phyloP scores from a whole-genome alignment of 139 green algal genomes.

The Asterochloris erici region DNA sequence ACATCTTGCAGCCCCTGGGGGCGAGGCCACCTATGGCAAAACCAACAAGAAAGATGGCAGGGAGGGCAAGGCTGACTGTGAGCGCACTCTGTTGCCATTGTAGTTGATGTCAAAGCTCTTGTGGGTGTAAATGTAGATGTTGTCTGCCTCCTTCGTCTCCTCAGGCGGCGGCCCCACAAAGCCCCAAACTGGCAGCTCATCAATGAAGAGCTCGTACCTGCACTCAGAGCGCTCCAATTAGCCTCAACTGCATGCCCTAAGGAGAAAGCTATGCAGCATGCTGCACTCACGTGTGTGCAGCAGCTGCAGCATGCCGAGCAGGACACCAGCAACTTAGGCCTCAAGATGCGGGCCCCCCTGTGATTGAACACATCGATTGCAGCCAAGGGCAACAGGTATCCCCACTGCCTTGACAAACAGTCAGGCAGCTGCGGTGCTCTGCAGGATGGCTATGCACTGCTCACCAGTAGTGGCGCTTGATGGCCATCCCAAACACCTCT shows the following conservation, averaged over 20 bases:
- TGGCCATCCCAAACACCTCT: slow-evolving; percentile 69
- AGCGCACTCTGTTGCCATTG: slow-evolving; percentile 79
- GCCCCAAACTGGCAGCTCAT: slow-evolving; percentile 93
- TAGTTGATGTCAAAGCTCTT: slow-evolving; percentile 91
- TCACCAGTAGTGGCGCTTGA: slow-evolving; percentile 78
- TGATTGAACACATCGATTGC: too few species aligned
- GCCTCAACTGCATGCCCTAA: too few species aligned
- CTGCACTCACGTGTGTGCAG: too few species aligned
- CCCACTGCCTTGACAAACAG: neutral
- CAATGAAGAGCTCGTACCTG: slow-evolving; percentile 94
- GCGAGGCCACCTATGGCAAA: too few species aligned
- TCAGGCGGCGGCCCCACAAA: slow-evolving; percentile 76
- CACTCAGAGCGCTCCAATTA: neutral
- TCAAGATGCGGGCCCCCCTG: too few species aligned
- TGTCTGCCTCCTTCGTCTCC: slow-evolving; percentile 37
- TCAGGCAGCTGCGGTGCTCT: neutral
- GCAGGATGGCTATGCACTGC: neutral
- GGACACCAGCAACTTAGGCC: too few species aligned
- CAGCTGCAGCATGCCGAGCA: too few species aligned
- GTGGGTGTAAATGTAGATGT: slow-evolving; percentile 90
- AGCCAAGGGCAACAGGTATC: too few species aligned
- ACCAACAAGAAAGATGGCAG: neutral
- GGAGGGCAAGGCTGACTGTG: neutral
- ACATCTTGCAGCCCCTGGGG: too few species aligned
- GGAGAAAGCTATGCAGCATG: too few species aligned